Evolutionary conservation across 2,329 filamentous ascomycete species (phyloP).

Genomic region (Exophiala phaeomuriformis): DNA sequence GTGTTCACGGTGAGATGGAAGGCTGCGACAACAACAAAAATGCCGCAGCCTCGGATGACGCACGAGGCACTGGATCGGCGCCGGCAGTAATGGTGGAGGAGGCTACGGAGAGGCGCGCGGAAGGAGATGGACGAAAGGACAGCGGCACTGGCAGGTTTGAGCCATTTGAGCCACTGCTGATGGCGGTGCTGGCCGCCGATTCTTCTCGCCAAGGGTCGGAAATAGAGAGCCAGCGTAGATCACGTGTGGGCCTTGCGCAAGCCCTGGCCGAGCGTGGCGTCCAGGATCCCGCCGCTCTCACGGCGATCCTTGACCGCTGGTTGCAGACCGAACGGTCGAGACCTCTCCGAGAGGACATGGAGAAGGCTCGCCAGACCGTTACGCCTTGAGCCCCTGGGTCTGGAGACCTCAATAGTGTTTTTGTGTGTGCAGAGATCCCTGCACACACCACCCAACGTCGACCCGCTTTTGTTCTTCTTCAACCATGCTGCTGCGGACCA

Average conservation of each 20-base stretch:
- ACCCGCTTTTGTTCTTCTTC: neutral
- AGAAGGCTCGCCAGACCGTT: slow-evolving; percentile 10
- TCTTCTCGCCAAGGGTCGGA: slow-evolving; percentile 14
- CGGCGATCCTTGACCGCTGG: slow-evolving; percentile 32
- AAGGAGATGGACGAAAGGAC: neutral
- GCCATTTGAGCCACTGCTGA: slow-evolving; percentile 20
- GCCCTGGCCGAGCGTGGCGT: slow-evolving; percentile 14
- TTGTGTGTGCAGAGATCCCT: neutral
- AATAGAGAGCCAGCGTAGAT: slow-evolving; percentile 18
- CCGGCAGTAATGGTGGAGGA: neutral
- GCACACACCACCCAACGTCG: neutral
- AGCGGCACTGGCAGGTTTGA: slow-evolving; percentile 2
- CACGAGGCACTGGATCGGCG: neutral
- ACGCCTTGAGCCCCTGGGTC: neutral
- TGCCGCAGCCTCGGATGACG: slow-evolving; percentile 12
- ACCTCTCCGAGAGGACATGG: slow-evolving; percentile 25
- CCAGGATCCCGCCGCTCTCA: slow-evolving; percentile 11
- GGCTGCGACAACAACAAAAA: slow-evolving; percentile 9
- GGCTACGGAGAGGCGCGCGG: slow-evolving; percentile 5
- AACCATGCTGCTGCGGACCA: neutral
- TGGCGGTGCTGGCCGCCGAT: slow-evolving; percentile 16
- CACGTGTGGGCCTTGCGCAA: slow-evolving; percentile 22
- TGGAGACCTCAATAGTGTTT: neutral
- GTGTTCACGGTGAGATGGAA: slow-evolving; percentile 6
- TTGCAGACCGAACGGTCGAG: slow-evolving; percentile 36